Evolutionary conservation across 176 grass and related monocot genomes (phyloP).

Genomic region (Pontederia crassipes): DNA sequence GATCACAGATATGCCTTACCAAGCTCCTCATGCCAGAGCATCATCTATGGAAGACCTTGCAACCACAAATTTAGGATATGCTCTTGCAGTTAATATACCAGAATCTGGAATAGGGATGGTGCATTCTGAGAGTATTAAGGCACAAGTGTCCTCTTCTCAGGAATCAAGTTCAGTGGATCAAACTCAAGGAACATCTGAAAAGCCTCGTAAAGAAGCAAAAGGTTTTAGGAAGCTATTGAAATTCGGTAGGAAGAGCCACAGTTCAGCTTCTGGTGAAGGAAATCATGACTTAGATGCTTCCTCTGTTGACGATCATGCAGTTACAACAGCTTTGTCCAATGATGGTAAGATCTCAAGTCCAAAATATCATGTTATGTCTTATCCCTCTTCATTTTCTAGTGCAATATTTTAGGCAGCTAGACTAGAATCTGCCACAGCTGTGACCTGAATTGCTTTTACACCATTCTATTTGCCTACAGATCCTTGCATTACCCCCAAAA

Average conservation of each 20-base stretch:
- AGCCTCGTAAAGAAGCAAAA: slow-evolving; percentile 58
- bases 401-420: not conserved
- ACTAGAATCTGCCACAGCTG: too few species aligned
- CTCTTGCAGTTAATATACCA: slow-evolving; percentile 7
- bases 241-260: slow-evolving; percentile 74
- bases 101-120: slow-evolving; percentile 28
- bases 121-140: slow-evolving; percentile 37
- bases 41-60: slow-evolving; percentile 54
- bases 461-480: too few species aligned
- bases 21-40: slow-evolving; percentile 54
- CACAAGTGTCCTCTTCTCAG: slow-evolving; percentile 24
- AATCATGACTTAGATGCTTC: slow-evolving; percentile 36
- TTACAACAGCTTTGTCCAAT: slow-evolving; percentile 21
- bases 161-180: slow-evolving; percentile 25
- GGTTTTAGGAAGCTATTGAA: slow-evolving; percentile 86
- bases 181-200: slow-evolving; percentile 26
- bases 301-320: slow-evolving; percentile 43
- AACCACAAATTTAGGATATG: slow-evolving; percentile 8
- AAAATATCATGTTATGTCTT: not conserved
- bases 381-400: not conserved
- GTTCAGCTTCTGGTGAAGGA: slow-evolving; percentile 30
- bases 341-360: slow-evolving; percentile 48
- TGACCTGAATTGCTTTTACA: too few species aligned
- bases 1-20: slow-evolving; percentile 40
- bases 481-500: too few species aligned